phyloP scores from a whole-genome alignment of 108 stramenopile species.

The Conticribra guillardii region DNA sequence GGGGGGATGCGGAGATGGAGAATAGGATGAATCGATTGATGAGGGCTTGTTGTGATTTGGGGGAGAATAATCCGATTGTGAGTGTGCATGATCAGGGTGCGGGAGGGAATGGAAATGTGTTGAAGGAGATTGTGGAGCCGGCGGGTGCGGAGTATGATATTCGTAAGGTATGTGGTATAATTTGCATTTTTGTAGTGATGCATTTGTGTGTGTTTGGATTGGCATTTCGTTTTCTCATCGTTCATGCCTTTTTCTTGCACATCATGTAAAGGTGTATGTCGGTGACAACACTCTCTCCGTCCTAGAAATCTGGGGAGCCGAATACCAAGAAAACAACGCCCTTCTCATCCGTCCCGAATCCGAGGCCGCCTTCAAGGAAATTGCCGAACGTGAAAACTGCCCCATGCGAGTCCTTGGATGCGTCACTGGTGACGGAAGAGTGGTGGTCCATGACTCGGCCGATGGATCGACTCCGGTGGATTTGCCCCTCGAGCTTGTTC shows the following conservation, averaged over 20 bases:
- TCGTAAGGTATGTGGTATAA: constrained; percentile 90
- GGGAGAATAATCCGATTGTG: constrained; percentile 95
- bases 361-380: constrained; percentile 75
- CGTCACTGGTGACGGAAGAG: constrained; percentile 92
- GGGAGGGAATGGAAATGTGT: constrained; percentile 99
- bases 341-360: constrained; percentile 86
- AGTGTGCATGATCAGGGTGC: constrained; percentile 99
- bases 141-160: constrained; percentile 95
- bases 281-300: constrained; percentile 97
- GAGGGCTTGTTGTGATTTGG: constrained; percentile 97
- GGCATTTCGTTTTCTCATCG: background rate
- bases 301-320: constrained; percentile 98
- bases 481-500: constrained; percentile 94
- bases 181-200: too few species aligned
- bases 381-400: constrained; percentile 96
- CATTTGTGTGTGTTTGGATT: background rate
- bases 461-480: constrained; percentile 95
- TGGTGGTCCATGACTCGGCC: constrained; percentile 91
- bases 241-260: background rate
- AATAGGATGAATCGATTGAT: constrained; percentile 98
- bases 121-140: constrained; percentile 99
- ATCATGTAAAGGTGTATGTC: constrained; percentile 58
- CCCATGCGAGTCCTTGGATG: constrained; percentile 88
- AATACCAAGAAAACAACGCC: constrained; percentile 99
- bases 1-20: constrained; percentile 99